These are phyloP conservation scores for Scenedesmus sp. DNA, from an alignment of 163 green algal genomes.

Conservation along the genomic window DNA sequence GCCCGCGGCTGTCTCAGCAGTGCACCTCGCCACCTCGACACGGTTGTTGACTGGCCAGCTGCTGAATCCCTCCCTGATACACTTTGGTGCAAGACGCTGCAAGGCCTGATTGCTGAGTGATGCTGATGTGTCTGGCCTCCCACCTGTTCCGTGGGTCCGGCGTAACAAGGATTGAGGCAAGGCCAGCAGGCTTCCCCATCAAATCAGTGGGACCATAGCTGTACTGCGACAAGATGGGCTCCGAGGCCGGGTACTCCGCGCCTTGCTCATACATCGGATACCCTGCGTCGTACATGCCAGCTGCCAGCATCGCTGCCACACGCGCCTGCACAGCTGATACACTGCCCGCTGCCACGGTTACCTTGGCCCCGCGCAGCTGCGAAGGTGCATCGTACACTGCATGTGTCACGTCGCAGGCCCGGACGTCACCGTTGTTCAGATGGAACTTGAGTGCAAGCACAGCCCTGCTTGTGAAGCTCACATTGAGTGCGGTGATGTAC, in stretches of 20 bases:
- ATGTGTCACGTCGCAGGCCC: neutral
- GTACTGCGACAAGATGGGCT: neutral
- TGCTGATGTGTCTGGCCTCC: neutral
- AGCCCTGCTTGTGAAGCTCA: neutral
- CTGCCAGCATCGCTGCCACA: neutral
- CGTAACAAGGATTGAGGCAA: neutral
- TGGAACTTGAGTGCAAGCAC: conserved; percentile 11
- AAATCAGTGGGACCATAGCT: neutral
- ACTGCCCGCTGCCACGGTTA: neutral
- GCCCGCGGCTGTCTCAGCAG: no score
- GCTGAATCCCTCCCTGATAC: no score
- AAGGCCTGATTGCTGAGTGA: no score
- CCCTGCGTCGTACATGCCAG: neutral
- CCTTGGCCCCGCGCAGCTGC: neutral
- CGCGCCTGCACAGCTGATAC: neutral
- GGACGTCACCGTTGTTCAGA: neutral
- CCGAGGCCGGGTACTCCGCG: neutral
- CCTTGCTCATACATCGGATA: neutral
- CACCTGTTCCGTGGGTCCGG: conserved; percentile 12
- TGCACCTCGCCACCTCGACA: neutral
- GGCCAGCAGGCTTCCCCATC: neutral
- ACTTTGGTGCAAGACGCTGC: neutral
- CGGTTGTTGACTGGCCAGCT: neutral
- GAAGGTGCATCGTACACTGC: neutral
- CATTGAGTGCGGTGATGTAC: conserved; percentile 19